Base-by-base conservation (phyloP, 495 filamentous ascomycete genomes). In the Aspergillus sclerotioniger region DNA sequence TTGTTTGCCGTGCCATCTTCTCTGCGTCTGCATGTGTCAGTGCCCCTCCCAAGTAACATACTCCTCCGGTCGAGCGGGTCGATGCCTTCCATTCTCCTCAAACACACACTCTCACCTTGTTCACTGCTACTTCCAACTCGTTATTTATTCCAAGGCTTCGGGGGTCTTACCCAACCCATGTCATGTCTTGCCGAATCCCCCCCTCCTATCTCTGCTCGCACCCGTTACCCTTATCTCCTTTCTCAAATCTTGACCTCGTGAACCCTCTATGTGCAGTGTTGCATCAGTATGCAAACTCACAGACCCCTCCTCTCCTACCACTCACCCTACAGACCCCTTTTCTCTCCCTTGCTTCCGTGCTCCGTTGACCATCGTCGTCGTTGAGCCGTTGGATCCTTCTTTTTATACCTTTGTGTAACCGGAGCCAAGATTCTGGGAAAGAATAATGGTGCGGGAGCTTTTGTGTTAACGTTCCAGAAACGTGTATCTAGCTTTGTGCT, bases 1-100 rank as follows among this genome's bases (percentile, higher is more conserved):
- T 35, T 33, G 51, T 48, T 61, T 45, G 20, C 54, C 61, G 61
- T 61, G 61, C 55, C 61, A 61, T 66, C 56, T 61, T 61, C 57
- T 57, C 59, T 61, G 20, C 58, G 44, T 52, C 35, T 6, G n/a
- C 45, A 32, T 49, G 58, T 57, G 25, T 62, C 21, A 55, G 50
- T 63, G 58, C 53, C 59, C 43, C 51, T 54, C 47, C 50, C 53
- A 51, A 28, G 37, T 52, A 50, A 49, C 50, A 59, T 48, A 51
- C 56, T 47, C 39, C 28, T 45, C 50, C 44, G 9, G n/a, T 49
- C 58, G 44, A 53, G 48, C 39, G 31, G 39, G 53, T 33, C 37
- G 35, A 50, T 46, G 37, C 46, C 35, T 46, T 48, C 46, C 32
- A 12, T 54, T 39, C 55, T 39, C 45, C 54, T 49, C 57, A 53